phyloP scores from a whole-genome alignment of 1,284 basidiomycete genomes.

The Fistulina hepatica region DNA sequence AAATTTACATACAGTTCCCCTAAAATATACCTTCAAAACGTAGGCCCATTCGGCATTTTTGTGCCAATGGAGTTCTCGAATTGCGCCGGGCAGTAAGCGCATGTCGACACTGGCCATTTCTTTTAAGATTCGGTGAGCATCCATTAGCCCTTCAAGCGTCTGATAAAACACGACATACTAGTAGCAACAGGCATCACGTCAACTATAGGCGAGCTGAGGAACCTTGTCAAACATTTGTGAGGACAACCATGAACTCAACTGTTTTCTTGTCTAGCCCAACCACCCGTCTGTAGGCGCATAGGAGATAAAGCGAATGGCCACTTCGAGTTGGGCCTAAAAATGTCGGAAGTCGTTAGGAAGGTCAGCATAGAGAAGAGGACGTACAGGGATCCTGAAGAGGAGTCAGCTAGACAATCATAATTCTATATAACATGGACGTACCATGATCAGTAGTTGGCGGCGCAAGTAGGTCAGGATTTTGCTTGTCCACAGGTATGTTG shows the following conservation, averaged over 20 bases:
- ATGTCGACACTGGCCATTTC: conserved; percentile 37
- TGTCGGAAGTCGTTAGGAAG: too few relatives aligned
- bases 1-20: too few relatives aligned
- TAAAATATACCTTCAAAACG: neutral
- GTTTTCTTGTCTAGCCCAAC: conserved; percentile 51
- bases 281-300: conserved; percentile 41
- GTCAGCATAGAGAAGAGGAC: too few relatives aligned
- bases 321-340: conserved; percentile 36
- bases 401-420: too few relatives aligned
- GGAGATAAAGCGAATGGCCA: conserved; percentile 52
- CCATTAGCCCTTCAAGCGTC: neutral
- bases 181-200: conserved; percentile 34
- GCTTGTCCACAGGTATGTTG: conserved; percentile 34
- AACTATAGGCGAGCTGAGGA: conserved; percentile 18
- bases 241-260: conserved; percentile 19
- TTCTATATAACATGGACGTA: too few relatives aligned
- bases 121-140: neutral
- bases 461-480: conserved; percentile 38
- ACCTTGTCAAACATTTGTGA: neutral
- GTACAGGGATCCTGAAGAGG: too few relatives aligned
- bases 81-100: conserved; percentile 43
- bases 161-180: conserved; percentile 20
- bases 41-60: conserved; percentile 28
- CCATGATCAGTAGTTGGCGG: conserved; percentile 43
- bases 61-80: conserved; percentile 57